Conservation (phyloP, 257 asterid genomes). For the Thymus mandschuricus region DNA sequence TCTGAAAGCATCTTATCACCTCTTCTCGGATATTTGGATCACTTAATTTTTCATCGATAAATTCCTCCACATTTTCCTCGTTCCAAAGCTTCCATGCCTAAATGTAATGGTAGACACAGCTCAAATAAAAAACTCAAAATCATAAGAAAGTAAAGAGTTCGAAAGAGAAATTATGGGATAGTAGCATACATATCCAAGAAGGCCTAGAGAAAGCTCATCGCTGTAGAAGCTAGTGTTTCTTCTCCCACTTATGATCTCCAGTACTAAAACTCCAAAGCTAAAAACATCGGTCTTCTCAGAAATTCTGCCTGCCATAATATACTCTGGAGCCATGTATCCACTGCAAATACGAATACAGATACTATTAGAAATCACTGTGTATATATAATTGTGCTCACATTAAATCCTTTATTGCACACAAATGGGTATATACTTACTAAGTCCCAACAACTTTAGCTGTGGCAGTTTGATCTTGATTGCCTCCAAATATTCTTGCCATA, state of each 20-base stretch:
- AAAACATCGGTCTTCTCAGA: slow-evolving; percentile 39
- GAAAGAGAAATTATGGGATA: background rate
- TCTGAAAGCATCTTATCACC: slow-evolving; percentile 38
- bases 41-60: slow-evolving; percentile 34
- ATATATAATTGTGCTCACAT: background rate
- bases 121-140: background rate
- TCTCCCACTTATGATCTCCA: slow-evolving; percentile 40
- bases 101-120: background rate
- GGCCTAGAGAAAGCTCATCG: slow-evolving; percentile 35
- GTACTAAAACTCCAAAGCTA: slow-evolving; percentile 33
- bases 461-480: slow-evolving; percentile 46
- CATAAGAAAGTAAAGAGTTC: background rate
- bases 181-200: slow-evolving; percentile 38
- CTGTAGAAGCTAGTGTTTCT: slow-evolving; percentile 38
- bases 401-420: background rate
- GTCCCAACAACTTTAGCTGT: slow-evolving; percentile 48
- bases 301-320: slow-evolving; percentile 38
- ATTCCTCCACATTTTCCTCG: slow-evolving; percentile 31
- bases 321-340: slow-evolving; percentile 42
- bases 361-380: too few species aligned
- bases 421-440: slow-evolving; percentile 34
- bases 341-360: slow-evolving; percentile 12
- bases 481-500: slow-evolving; percentile 52
- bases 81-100: slow-evolving; percentile 48
- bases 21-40: slow-evolving; percentile 12